A percentile compares a stretch with the other conserved stretches of the same genome.
These are phyloP conservation scores for Lineolata rhizophorae DNA, from an alignment of 495 filamentous ascomycete species.

Conservation along the genomic window DNA sequence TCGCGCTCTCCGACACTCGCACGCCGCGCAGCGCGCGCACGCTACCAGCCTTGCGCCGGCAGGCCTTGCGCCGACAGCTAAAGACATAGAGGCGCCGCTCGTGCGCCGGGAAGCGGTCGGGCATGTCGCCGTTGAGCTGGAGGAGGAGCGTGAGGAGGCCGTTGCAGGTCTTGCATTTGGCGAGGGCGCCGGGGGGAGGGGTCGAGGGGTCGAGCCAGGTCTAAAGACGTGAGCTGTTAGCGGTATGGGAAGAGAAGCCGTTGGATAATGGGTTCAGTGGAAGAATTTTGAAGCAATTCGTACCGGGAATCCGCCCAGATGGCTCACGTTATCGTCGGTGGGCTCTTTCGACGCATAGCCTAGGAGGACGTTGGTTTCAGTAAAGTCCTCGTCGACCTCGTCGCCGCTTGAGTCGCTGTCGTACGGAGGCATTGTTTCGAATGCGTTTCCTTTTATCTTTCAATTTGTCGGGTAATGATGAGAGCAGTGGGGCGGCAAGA, in stretches of 20 bases:
- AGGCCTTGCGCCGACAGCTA: slow-evolving; percentile 54
- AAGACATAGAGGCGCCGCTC: slow-evolving; percentile 76
- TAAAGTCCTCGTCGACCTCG: slow-evolving; percentile 44
- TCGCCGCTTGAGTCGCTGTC: slow-evolving; percentile 65
- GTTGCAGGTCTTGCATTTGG: slow-evolving; percentile 78
- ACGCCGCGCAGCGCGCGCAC: slow-evolving; percentile 49
- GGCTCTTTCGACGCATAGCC: slow-evolving; percentile 73
- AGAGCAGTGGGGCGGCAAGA: too few relatives aligned
- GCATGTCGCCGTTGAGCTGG: slow-evolving; percentile 80
- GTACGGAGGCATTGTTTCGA: slow-evolving; percentile 47
- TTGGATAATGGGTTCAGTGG: background rate
- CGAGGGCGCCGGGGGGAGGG: slow-evolving; percentile 56
- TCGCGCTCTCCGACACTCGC: slow-evolving; percentile 21
- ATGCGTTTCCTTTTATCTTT: too few relatives aligned
- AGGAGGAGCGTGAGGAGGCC: slow-evolving; percentile 63
- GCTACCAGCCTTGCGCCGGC: slow-evolving; percentile 63
- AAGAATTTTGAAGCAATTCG: slow-evolving; percentile 18
- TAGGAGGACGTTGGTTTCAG: slow-evolving; percentile 73
- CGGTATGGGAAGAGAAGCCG: background rate
- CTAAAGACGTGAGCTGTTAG: background rate
- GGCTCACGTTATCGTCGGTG: slow-evolving; percentile 68
- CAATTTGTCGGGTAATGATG: too few relatives aligned
- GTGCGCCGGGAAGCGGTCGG: slow-evolving; percentile 62
- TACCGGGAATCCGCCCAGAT: slow-evolving; percentile 76
- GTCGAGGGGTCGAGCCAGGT: slow-evolving; percentile 47